A percentile compares a stretch with the other conserved stretches of the same genome.
phyloP scores from a whole-genome alignment of 2,329 filamentous ascomycete species.

The Colletotrichum tropicicola region DNA sequence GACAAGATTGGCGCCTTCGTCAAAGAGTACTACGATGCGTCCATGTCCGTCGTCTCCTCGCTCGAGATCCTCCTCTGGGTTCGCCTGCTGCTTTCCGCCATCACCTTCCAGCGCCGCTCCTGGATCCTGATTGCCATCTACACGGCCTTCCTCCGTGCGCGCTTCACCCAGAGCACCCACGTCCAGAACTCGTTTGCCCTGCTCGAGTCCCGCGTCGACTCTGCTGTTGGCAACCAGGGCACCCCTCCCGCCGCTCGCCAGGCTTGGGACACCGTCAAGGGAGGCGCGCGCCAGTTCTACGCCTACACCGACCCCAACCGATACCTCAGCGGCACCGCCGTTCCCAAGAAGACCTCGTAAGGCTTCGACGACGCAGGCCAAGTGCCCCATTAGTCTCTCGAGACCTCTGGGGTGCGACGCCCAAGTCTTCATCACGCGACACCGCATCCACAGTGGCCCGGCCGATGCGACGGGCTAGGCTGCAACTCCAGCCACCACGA shows the following conservation, averaged over 20 bases:
- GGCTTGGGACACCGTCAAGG: constrained; percentile 84
- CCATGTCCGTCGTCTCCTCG: constrained; percentile 90
- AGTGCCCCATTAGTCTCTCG: background rate
- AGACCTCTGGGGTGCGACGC: background rate
- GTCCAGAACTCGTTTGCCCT: constrained; percentile 85
- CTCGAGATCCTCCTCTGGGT: constrained; percentile 91
- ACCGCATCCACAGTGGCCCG: background rate
- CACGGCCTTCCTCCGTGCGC: constrained; percentile 90
- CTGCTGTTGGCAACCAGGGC: constrained; percentile 84
- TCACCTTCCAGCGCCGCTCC: constrained; percentile 89
- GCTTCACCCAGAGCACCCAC: constrained; percentile 89
- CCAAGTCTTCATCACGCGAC: background rate
- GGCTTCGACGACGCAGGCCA: background rate
- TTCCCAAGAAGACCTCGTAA: constrained; percentile 57
- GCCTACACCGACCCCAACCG: constrained; percentile 81
- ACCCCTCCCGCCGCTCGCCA: constrained; percentile 83
- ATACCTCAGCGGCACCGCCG: constrained; percentile 69
- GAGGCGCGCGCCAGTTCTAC: constrained; percentile 75
- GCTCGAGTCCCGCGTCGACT: constrained; percentile 80
- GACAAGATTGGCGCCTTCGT: constrained; percentile 92
- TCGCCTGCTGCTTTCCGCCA: constrained; percentile 80
- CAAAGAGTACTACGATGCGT: constrained; percentile 96
- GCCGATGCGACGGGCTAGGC: constrained; percentile 20
- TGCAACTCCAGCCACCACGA: constrained; percentile 19
- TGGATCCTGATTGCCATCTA: constrained; percentile 90